phyloP scores from a whole-genome alignment of 164 flowering plant species.

The Protea cynaroides region DNA sequence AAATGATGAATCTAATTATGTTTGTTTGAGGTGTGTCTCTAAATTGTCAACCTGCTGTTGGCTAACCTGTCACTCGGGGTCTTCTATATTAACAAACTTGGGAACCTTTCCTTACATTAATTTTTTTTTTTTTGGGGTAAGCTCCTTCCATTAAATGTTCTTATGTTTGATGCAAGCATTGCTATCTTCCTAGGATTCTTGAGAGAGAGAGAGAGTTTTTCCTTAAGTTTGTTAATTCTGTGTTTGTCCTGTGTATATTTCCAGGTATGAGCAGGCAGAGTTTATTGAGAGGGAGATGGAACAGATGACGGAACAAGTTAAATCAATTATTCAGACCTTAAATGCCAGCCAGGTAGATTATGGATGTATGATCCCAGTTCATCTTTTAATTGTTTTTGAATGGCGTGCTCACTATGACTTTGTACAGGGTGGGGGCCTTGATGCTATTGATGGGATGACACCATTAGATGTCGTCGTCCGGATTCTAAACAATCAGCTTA shows the following conservation, averaged over 20 bases:
- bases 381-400: background rate
- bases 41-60: too few species aligned
- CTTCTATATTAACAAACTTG: too few species aligned
- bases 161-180: too few species aligned
- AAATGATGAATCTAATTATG: too few species aligned
- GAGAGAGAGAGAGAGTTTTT: too few species aligned
- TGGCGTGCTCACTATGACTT: slow-evolving; percentile 3
- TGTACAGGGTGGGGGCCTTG: slow-evolving; percentile 77
- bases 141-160: too few species aligned
- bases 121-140: too few species aligned
- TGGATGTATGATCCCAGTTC: background rate
- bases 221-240: too few species aligned
- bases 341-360: slow-evolving; percentile 69
- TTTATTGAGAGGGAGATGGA: slow-evolving; percentile 83
- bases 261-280: slow-evolving; percentile 97
- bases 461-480: slow-evolving; percentile 80
- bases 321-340: slow-evolving; percentile 76
- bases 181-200: too few species aligned
- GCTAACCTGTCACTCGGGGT: too few species aligned
- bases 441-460: slow-evolving; percentile 62
- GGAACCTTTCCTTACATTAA: too few species aligned
- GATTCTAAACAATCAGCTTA: slow-evolving; percentile 88
- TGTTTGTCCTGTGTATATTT: slow-evolving; percentile 4
- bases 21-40: too few species aligned
- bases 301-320: slow-evolving; percentile 87